Base-by-base conservation (phyloP, 108 stramenopile genomes). In the Conticribra guillardii region DNA sequence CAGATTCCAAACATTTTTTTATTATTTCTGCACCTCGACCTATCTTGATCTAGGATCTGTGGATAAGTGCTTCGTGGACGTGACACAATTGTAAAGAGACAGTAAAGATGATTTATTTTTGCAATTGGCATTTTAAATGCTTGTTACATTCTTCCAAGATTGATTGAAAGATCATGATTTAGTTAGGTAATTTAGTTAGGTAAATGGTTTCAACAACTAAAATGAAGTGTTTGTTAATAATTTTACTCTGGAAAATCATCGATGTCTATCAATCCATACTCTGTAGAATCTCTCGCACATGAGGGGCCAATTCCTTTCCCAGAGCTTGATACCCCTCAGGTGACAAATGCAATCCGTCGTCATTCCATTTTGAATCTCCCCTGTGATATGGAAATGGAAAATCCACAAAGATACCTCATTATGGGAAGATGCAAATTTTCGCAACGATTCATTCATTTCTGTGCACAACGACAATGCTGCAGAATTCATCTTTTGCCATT, bases 311-410 rank as follows among this genome's bases (percentile, higher is more conserved):
- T 23, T 52, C 60, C 61, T 67, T 73, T 3, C 87, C 90, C 22
- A 88, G 26, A 15, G 45, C 56, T 54, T 87, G 28, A 68, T 89
- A 89, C 30, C 91, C 87, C 32, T 75, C 37, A 26, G 79, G 74
- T 4, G 85, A 80, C 47, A 92, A 84, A 65, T 89, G 91, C 28
- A 89, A 47, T 45, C 86, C 86, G 78, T 92, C 91, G 4, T 59
- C 32, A 48, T 60, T 34, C 83, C 85, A 89, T 44, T 64, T 60
- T 18, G 24, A 18, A 52, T 62, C 79, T 23, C 34, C 67, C 37
- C 59, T 33, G 19, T 34, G 55, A 45, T 68, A 91, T 0, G 21
- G 51, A 75, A 87, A 83, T 27, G 88, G 91, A 76, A 85, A 87
- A 27, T 67, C 68, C 7, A 72, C 57, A 64, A 90, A 3, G 76